Base-by-base conservation (phyloP, 2,329 filamentous ascomycete genomes). In the Trichoderma lentiforme region DNA sequence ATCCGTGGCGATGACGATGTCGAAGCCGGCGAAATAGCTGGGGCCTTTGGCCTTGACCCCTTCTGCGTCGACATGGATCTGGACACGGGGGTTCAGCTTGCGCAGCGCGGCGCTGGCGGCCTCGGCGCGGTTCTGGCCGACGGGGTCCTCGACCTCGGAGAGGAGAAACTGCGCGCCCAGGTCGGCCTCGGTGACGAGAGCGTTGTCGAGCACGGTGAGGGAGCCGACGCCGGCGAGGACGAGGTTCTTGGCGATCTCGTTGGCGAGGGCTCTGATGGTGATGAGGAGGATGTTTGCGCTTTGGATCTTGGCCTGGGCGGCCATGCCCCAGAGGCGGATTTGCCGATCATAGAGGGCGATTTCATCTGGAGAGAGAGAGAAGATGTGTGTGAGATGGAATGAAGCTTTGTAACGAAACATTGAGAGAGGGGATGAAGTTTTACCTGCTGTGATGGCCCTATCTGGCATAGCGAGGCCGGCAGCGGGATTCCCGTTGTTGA, bases 261-360 rank as follows among this genome's bases (percentile, higher is more conserved):
- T 97, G 72, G 93, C 94, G 18, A 99, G 88, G 1, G 93, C 94
- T 79, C 92, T 93, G 81, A 97, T 90, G 34, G 91, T 94, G 76
- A 99, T 91, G 74, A 99, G 89, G 60, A 98, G 90, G 76, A 99
- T 92, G 78, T 94, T 94, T 72, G 96, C 94, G 72, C 89, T 92
- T 76, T 95, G 93, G 72, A 99, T 94, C 79, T 92, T 94, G 80
- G 97, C 92, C 81, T 99, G 96, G 7, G 96, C 96, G 78, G 96
- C 91, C 79, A 98, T 93, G 57, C 96, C 96, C 96, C 96, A 99
- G 34, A 99, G 90, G 69, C 96, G 92, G 78, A 99, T 98, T 81
- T 99, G 96, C 64, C 96, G 91, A 83, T 99, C 96, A 81, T 99
- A 99, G 6, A 98, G 90, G 15, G 95, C 96, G 78, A 98, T 97